Conservation (phyloP, 148 eudicot genomes). For the Chenopodium formosanum region DNA sequence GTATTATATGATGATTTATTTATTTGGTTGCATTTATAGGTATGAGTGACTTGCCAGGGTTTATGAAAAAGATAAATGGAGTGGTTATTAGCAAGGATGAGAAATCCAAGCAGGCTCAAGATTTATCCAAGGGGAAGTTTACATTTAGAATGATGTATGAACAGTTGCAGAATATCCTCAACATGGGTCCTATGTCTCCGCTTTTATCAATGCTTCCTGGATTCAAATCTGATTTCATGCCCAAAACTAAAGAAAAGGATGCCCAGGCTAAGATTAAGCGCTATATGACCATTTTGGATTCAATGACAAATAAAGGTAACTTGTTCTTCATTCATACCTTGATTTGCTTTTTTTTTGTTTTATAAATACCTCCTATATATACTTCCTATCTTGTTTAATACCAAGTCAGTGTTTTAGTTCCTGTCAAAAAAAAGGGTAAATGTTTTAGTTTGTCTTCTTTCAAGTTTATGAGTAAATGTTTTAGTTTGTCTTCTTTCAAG, state of each 20-base stretch:
- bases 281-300: constrained; percentile 86
- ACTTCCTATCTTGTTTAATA: no score
- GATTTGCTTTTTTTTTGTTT: no score
- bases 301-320: constrained; percentile 90
- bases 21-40: constrained; percentile 39
- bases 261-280: constrained; percentile 90
- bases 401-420: no score
- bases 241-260: constrained; percentile 85
- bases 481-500: no score
- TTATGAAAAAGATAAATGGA: constrained; percentile 94
- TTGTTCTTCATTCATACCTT: background rate
- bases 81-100: constrained; percentile 90
- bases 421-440: no score
- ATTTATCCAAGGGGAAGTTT: constrained; percentile 77
- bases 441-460: no score
- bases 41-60: constrained; percentile 97
- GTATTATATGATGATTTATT: background rate
- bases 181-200: constrained; percentile 98
- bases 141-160: constrained; percentile 95
- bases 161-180: constrained; percentile 88
- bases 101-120: constrained; percentile 58
- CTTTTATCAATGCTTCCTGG: constrained; percentile 92
- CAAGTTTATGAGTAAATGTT: no score
- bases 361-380: no score
- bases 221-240: constrained; percentile 79